Percentiles rank a stretch among this genome's conserved stretches.
These are phyloP conservation scores for Cordyceps militaris DNA, from an alignment of 2,329 filamentous ascomycete species.

Conservation along the genomic window DNA sequence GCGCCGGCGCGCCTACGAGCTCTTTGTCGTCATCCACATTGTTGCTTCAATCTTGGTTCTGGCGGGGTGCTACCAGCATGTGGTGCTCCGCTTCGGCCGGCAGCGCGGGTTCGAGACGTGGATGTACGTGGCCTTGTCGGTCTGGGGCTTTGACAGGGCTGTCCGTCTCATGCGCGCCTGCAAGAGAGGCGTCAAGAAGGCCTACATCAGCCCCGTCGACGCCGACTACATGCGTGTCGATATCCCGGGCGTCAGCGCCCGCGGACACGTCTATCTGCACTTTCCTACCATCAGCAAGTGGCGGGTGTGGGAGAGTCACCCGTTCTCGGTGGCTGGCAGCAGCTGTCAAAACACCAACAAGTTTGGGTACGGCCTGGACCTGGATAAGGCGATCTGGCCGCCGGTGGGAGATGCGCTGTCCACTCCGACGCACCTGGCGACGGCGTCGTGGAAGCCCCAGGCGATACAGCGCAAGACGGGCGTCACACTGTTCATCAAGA, in stretches of 20 bases:
- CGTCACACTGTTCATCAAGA: constrained; percentile 16
- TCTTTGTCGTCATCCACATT: constrained; percentile 38
- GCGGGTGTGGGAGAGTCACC: constrained; percentile 26
- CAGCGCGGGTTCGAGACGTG: constrained; percentile 37
- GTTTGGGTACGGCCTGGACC: neutral
- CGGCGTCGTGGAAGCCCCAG: neutral
- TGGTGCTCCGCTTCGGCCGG: constrained; percentile 27
- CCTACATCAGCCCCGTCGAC: constrained; percentile 19
- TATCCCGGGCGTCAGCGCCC: constrained; percentile 18
- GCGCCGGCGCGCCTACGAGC: constrained; percentile 31
- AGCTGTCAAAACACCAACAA: neutral
- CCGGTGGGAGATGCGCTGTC: neutral
- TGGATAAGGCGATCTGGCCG: neutral
- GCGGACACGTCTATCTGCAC: constrained; percentile 23
- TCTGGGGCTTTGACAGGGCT: constrained; percentile 23
- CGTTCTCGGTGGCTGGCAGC: constrained; percentile 21
- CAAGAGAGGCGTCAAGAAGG: constrained; percentile 17
- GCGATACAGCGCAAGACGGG: constrained; percentile 7
- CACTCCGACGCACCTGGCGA: neutral
- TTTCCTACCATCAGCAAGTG: constrained; percentile 21
- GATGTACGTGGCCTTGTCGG: constrained; percentile 20
- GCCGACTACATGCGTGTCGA: constrained; percentile 22
- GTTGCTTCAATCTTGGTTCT: constrained; percentile 32
- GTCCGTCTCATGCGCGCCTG: constrained; percentile 15
- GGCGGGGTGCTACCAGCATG: constrained; percentile 36